Evolutionary conservation across 371 early-diverging fungal species (phyloP).

Genomic region (Circinella minor): DNA sequence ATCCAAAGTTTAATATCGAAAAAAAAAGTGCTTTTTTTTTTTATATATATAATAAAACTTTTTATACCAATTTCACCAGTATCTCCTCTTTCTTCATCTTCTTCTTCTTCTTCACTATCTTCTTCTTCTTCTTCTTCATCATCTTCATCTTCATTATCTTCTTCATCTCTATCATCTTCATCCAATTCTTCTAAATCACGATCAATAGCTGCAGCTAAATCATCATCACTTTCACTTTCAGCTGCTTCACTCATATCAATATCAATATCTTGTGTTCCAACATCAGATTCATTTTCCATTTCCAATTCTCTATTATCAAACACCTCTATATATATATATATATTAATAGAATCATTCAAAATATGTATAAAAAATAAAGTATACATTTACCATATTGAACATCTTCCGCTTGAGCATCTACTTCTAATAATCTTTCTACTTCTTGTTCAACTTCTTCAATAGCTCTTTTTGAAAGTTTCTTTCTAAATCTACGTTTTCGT

Average conservation of each 20-base stretch:
- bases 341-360: neutral
- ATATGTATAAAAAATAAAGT: neutral
- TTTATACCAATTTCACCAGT: conserved; percentile 46
- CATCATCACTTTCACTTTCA: conserved; percentile 56
- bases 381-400: conserved; percentile 62
- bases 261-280: conserved; percentile 54
- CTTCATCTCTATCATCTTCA: conserved; percentile 46
- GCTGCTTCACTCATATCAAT: conserved; percentile 47
- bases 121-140: conserved; percentile 49
- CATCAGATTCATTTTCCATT: conserved; percentile 45
- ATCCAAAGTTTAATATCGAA: neutral
- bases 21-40: no score
- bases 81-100: conserved; percentile 42
- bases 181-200: conserved; percentile 50
- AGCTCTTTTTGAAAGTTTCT: conserved; percentile 83
- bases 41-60: neutral
- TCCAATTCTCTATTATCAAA: conserved; percentile 52
- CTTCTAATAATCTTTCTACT: conserved; percentile 84
- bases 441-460: conserved; percentile 92
- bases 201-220: conserved; percentile 53
- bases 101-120: conserved; percentile 39
- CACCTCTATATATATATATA: conserved; percentile 32
- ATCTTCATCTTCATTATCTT: conserved; percentile 46
- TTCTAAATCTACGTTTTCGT: conserved; percentile 87
- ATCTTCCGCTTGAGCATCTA: conserved; percentile 82